Evolutionary conservation across 192 early-diverging fungal species (phyloP).

Genomic region (Coemansia sp.): DNA sequence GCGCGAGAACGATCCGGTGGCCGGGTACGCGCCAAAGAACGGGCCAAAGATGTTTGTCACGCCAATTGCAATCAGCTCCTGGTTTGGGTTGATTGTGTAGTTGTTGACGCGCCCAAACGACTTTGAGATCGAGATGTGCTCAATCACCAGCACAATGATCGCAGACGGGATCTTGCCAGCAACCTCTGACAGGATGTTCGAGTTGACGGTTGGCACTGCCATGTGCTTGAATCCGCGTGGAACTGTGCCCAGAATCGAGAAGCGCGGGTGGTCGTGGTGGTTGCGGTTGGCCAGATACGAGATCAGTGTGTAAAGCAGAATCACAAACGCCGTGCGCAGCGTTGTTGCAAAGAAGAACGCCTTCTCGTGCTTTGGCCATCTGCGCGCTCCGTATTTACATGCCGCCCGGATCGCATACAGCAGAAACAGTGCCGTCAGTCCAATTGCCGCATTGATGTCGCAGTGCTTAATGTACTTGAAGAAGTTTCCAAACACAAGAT

Average conservation of each 20-base stretch:
- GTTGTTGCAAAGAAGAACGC: conserved; percentile 68
- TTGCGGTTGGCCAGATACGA: conserved; percentile 67
- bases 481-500: conserved; percentile 76
- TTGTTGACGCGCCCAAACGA: conserved; percentile 84
- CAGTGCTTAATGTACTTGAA: conserved; percentile 55
- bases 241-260: conserved; percentile 69
- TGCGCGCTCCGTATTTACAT: conserved; percentile 31
- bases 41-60: conserved; percentile 82
- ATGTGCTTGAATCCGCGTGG: conserved; percentile 74
- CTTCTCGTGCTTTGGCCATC: conserved; percentile 54
- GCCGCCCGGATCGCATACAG: conserved; percentile 48
- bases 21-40: conserved; percentile 85
- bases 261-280: conserved; percentile 50
- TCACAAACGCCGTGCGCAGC: conserved; percentile 73
- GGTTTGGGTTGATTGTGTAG: conserved; percentile 82
- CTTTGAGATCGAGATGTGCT: conserved; percentile 89
- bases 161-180: conserved; percentile 63
- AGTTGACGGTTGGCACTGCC: conserved; percentile 57
- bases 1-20: conserved; percentile 93
- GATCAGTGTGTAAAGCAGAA: conserved; percentile 73
- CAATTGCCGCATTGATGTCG: conserved; percentile 50
- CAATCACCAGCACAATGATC: conserved; percentile 78
- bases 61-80: conserved; percentile 90
- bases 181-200: conserved; percentile 55
- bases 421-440: conserved; percentile 52